These are phyloP conservation scores for Saccharomyces pastorianus DNA, from an alignment of 1,139 yeast genomes.

Conservation along the genomic window DNA sequence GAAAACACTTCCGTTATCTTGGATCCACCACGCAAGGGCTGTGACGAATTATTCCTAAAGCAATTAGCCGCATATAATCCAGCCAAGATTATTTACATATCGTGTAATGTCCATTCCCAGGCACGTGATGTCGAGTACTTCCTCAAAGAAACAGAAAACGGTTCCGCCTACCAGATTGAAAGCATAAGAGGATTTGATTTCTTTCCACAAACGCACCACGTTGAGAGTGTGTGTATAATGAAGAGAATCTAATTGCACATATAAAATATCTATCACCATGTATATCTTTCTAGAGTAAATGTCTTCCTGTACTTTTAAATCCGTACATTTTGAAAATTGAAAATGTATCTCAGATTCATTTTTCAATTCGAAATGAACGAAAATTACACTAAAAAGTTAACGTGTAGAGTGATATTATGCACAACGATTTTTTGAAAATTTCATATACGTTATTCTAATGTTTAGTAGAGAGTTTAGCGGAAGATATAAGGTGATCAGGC, in stretches of 20 bases:
- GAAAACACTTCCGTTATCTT: conserved; percentile 78
- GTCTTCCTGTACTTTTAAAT: neutral
- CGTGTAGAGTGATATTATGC: neutral
- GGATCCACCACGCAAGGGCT: conserved; percentile 97
- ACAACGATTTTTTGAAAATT: neutral
- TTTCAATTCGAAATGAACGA: neutral
- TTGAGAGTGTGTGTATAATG: conserved; percentile 88
- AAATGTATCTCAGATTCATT: neutral
- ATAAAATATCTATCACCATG: neutral
- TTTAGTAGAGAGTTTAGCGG: neutral
- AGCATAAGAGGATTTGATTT: conserved; percentile 91
- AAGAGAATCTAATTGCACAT: conserved; percentile 24
- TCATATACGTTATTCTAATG: neutral
- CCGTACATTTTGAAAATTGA: neutral
- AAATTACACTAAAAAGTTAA: neutral
- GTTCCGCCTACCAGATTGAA: conserved; percentile 58
- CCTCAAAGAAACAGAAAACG: conserved; percentile 56
- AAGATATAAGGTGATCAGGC: neutral
- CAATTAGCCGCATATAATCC: conserved; percentile 81
- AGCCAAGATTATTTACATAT: conserved; percentile 78
- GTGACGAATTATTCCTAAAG: conserved; percentile 77
- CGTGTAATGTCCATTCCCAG: conserved; percentile 96
- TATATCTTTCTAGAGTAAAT: neutral
- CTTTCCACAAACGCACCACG: conserved; percentile 97
- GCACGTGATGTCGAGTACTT: conserved; percentile 89